Base-by-base conservation (phyloP, 2,329 filamentous ascomycete species). In the Colletotrichum sp. region DNA sequence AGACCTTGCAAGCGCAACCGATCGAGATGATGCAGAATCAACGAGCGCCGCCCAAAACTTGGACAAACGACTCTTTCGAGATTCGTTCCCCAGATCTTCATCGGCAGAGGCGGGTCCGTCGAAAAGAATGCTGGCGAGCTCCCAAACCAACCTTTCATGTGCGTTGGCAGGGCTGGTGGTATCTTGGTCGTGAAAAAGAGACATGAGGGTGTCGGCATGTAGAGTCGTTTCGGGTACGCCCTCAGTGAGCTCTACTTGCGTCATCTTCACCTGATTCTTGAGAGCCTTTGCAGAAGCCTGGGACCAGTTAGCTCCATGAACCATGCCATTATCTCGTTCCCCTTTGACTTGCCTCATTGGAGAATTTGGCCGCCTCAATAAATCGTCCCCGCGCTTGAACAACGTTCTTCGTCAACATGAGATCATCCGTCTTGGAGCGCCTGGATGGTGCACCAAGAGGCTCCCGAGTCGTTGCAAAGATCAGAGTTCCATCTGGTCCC, bases 51-150 rank as follows among this genome's bases (percentile, higher is more conserved):
- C 89, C 89, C 94, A 92, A 71, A 93, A 93, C 28, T 89, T 86
- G 1, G 92, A 92, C n/a, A 98, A 88, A 71, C 89, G 91, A 73
- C 93, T 91, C 79, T 94, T 90, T 44, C 92, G 90, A 24, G 86
- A 62, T 57, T 83, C 81, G 44, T 87, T 83, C 7, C 83, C 80
- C 1, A 84, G 81, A 13, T 86, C 80, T 1, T 89, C 86, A 4
- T 84, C 74, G 4, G 87, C 84, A 34, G 89, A 82, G 18, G 86
- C 86, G 13, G 92, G 77, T n/a, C 92, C 88, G 78, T 98, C 96
- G 81, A 98, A 99, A 5, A 99, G 89, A 48, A 98, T 93, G 73
- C 95, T 94, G 2, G 95, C 93, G 44, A 99, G 88, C 76, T 95
- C 91, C 97, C 98, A 99, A 1, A 97, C 92, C 16, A 92, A 88